These are phyloP conservation scores for Trichosanthes cucumerina DNA, from an alignment of 306 rosid species.

Conservation along the genomic window DNA sequence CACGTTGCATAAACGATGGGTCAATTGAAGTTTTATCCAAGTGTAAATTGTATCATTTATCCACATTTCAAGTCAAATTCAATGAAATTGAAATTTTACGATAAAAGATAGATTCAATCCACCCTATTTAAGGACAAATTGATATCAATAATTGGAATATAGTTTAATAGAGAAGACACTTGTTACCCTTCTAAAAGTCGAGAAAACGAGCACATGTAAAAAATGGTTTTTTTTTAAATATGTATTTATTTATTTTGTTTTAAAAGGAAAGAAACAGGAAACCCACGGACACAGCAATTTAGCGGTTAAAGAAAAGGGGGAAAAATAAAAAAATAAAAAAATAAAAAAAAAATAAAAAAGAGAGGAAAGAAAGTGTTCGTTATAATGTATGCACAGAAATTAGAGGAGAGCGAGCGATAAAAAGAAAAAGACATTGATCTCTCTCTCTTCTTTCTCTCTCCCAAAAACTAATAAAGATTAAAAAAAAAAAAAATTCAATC, in stretches of 20 bases:
- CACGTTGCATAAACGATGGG: too few species aligned
- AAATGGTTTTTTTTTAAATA: too few species aligned
- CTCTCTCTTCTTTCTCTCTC: not conserved
- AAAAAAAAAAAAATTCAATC: not conserved
- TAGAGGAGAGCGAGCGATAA: slow-evolving; percentile 8
- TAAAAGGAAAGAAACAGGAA: not conserved
- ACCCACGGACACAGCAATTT: not conserved
- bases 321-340: not conserved
- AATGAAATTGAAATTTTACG: too few species aligned
- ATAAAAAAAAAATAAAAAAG: not conserved
- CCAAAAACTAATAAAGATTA: not conserved
- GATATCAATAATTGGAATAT: too few species aligned
- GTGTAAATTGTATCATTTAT: too few species aligned
- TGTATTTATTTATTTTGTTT: not conserved
- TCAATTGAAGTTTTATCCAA: too few species aligned
- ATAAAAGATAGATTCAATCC: too few species aligned
- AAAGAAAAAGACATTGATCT: slow-evolving; percentile 6
- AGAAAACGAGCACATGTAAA: too few species aligned
- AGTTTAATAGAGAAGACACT: too few species aligned
- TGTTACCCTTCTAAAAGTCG: too few species aligned
- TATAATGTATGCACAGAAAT: slow-evolving; percentile 10
- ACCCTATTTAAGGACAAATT: too few species aligned
- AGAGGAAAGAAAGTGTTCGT: slow-evolving; percentile 5
- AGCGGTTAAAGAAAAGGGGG: not conserved
- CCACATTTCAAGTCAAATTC: too few species aligned